phyloP scores from a whole-genome alignment of 75 land plant genomes.

The Sequoiadendron giganteum region DNA sequence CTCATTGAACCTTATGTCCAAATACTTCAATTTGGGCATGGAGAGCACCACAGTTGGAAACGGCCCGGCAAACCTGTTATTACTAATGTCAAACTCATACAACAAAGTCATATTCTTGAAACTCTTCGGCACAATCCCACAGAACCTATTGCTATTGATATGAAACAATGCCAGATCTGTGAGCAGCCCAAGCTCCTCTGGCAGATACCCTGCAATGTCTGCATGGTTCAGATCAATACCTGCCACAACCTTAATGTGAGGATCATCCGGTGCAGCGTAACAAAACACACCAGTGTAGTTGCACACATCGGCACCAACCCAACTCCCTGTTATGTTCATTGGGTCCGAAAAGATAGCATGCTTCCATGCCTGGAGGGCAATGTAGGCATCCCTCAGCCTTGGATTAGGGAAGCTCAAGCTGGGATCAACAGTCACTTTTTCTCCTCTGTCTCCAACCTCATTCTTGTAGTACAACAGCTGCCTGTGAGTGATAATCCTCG shows the following conservation, averaged over 20 bases:
- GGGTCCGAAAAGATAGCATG: constrained; percentile 54
- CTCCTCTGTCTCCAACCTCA: constrained; percentile 29
- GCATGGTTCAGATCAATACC: constrained; percentile 73
- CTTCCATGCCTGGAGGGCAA: constrained; percentile 66
- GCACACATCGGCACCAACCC: constrained; percentile 68
- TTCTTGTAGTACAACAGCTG: constrained; percentile 43
- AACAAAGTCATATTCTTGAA: constrained; percentile 42
- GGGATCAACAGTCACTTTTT: constrained; percentile 23
- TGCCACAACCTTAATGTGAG: constrained; percentile 35
- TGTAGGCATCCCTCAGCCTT: constrained; percentile 27
- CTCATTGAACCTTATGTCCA: constrained; percentile 77
- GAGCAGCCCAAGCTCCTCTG: constrained; percentile 72
- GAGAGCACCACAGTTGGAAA: constrained; percentile 61
- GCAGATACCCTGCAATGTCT: constrained; percentile 70
- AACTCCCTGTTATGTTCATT: constrained; percentile 33
- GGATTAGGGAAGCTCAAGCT: constrained; percentile 14
- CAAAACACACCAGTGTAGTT: constrained; percentile 70
- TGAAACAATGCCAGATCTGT: constrained; percentile 68
- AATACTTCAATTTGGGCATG: constrained; percentile 46
- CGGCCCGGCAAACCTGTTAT: constrained; percentile 65
- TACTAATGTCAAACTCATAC: constrained; percentile 72
- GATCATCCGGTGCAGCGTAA: constrained; percentile 32
- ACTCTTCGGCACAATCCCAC: constrained; percentile 56
- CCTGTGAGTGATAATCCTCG: constrained; percentile 22
- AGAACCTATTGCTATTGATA: constrained; percentile 70